Percentiles rank a stretch among this genome's conserved stretches.
These are phyloP conservation scores for Thraustochytrium striatum DNA, from an alignment of 352 stramenopile genomes.

Conservation along the genomic window DNA sequence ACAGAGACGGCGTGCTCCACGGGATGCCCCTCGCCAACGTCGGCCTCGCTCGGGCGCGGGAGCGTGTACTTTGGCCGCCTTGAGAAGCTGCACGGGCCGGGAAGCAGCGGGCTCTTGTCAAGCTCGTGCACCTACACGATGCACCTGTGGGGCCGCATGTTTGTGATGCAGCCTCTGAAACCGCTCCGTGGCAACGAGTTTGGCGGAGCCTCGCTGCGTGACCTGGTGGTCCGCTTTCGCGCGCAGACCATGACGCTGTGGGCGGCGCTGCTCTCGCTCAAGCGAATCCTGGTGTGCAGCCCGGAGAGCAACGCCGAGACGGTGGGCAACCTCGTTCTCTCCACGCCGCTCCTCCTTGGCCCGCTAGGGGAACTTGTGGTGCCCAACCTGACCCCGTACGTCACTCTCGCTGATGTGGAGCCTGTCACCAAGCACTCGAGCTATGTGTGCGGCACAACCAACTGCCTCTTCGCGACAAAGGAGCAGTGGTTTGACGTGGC, in stretches of 20 bases:
- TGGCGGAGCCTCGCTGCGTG: constrained; percentile 19
- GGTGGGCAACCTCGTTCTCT: neutral
- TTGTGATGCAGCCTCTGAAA: constrained; percentile 29
- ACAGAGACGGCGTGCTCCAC: neutral
- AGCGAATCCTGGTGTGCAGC: constrained; percentile 10
- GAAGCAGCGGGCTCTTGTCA: neutral
- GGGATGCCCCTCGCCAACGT: neutral
- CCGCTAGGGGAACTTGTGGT: constrained; percentile 27
- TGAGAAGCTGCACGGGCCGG: neutral
- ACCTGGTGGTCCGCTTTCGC: constrained; percentile 20
- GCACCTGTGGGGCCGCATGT: constrained; percentile 41
- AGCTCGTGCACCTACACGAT: constrained; percentile 43
- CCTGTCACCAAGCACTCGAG: constrained; percentile 25
- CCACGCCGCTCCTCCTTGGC: constrained; percentile 29
- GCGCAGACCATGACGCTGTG: constrained; percentile 42
- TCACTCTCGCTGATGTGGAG: constrained; percentile 25
- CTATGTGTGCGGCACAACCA: constrained; percentile 44
- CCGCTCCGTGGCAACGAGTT: constrained; percentile 28
- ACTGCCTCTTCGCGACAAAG: constrained; percentile 33
- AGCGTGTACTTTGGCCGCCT: constrained; percentile 18
- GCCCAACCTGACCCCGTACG: constrained; percentile 27
- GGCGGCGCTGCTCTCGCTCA: neutral
- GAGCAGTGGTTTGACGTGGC: constrained; percentile 36
- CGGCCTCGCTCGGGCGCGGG: neutral
- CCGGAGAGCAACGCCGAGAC: constrained; percentile 12